Percentiles rank a stretch among this genome's conserved stretches.
These are phyloP conservation scores for Leishmania guyanensis DNA, from an alignment of 208 protist genomes.

Conservation along the genomic window DNA sequence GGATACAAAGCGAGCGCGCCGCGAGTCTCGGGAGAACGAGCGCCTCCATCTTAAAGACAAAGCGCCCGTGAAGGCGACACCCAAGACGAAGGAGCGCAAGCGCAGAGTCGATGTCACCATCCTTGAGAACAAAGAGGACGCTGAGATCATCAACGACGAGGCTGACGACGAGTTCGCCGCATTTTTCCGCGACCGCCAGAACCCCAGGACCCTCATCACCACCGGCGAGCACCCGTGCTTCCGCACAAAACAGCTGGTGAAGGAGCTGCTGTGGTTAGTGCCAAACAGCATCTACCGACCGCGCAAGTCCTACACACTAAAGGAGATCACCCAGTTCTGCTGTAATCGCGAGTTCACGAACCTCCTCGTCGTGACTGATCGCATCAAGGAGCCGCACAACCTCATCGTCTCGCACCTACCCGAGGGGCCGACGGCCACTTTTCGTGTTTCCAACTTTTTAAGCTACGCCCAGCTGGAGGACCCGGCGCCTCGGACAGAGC, in stretches of 20 bases:
- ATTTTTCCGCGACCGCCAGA: conserved; percentile 69
- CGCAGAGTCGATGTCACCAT: conserved; percentile 79
- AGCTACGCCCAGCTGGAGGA: conserved; percentile 81
- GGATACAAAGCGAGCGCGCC: conserved; percentile 85
- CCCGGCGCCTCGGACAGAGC: conserved; percentile 81
- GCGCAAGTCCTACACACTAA: conserved; percentile 89
- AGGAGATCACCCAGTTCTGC: conserved; percentile 92
- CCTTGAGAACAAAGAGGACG: conserved; percentile 72
- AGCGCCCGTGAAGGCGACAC: conserved; percentile 77
- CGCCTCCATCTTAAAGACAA: conserved; percentile 72
- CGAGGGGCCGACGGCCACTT: conserved; percentile 88
- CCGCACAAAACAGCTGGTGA: conserved; percentile 82
- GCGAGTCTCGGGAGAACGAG: conserved; percentile 78
- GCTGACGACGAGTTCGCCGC: conserved; percentile 90
- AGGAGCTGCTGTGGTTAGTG: conserved; percentile 90
- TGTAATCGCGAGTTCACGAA: conserved; percentile 91
- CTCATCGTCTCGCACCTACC: conserved; percentile 91
- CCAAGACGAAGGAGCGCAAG: conserved; percentile 89
- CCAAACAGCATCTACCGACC: conserved; percentile 87
- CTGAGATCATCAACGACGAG: conserved; percentile 85
- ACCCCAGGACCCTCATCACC: conserved; percentile 88
- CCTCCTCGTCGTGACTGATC: conserved; percentile 87
- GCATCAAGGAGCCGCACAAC: conserved; percentile 85
- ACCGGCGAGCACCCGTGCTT: conserved; percentile 89
- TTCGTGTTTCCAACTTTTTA: conserved; percentile 88